phyloP scores from a whole-genome alignment of 495 filamentous ascomycete species.

The Penicillium verhagenii region DNA sequence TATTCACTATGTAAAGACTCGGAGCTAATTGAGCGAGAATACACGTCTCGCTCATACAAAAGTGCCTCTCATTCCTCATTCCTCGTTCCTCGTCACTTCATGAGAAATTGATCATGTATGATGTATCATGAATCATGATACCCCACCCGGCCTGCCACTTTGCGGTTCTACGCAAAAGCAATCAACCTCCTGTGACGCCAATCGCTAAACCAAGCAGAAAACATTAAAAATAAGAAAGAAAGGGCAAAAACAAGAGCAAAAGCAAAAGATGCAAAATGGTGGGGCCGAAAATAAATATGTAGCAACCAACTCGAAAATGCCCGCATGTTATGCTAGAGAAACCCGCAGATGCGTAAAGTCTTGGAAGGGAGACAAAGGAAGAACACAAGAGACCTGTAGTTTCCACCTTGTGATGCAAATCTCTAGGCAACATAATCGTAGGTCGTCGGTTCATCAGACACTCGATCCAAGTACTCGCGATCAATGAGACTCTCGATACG shows the following conservation, averaged over 20 bases:
- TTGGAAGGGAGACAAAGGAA: not conserved
- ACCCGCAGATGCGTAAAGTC: not conserved
- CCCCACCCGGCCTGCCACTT: not conserved
- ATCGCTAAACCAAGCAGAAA: conserved; percentile 30
- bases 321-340: not conserved
- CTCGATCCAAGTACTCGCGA: conserved; percentile 89
- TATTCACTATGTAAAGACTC: not conserved
- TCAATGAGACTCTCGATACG: conserved; percentile 91
- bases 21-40: not conserved
- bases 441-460: conserved; percentile 66
- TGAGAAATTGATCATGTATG: too few species aligned
- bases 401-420: not conserved
- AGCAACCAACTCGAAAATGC: not conserved
- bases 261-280: conserved; percentile 8
- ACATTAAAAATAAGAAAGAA: too few species aligned
- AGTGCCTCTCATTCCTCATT: too few species aligned
- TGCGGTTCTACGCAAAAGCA: not conserved
- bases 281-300: conserved; percentile 4
- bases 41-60: too few species aligned
- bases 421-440: conserved; percentile 74
- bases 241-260: not conserved
- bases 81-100: not conserved
- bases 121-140: not conserved
- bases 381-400: not conserved
- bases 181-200: conserved; percentile 15